Percentiles rank a stretch among this genome's conserved stretches.
Evolutionary conservation across 2,329 filamentous ascomycete species (phyloP).

Genomic region (Alternaria brassicae): DNA sequence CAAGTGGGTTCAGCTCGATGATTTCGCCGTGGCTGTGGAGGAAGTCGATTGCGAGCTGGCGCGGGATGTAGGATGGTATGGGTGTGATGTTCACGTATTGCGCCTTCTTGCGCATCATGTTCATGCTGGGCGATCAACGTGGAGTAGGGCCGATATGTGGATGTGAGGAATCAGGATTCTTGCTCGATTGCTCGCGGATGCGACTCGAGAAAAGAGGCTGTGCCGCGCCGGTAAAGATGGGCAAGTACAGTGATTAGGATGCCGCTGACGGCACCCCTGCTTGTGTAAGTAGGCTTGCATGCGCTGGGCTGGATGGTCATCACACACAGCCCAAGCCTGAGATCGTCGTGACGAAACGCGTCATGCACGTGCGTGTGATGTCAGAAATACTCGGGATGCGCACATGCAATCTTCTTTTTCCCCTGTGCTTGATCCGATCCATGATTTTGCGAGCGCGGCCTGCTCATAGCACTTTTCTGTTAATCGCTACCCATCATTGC

Average conservation of each 20-base stretch:
- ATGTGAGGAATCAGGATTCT: conserved; percentile 3
- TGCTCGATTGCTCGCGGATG: conserved; percentile 2
- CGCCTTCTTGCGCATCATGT: conserved; percentile 63
- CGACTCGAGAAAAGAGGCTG: conserved; percentile 1
- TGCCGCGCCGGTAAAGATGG: background rate
- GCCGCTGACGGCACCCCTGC: conserved; percentile 18
- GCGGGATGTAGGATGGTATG: conserved; percentile 73
- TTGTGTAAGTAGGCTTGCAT: conserved; percentile 14
- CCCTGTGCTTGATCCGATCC: background rate
- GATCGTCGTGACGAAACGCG: conserved; percentile 24
- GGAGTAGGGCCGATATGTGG: background rate
- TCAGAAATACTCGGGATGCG: conserved; percentile 17
- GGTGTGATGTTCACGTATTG: conserved; percentile 73
- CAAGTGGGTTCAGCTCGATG: conserved; percentile 74
- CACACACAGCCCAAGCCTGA: conserved; percentile 18
- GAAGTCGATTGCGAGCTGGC: conserved; percentile 75
- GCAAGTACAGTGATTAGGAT: conserved; percentile 7
- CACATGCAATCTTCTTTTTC: background rate
- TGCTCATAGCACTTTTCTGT: background rate
- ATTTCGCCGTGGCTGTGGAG: conserved; percentile 74
- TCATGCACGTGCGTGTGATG: conserved; percentile 40
- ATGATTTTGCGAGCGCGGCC: background rate
- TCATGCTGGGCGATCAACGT: conserved; percentile 24
- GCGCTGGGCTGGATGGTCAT: conserved; percentile 17
- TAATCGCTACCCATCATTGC: background rate